phyloP scores from a whole-genome alignment of 208 protist genomes.

The Leishmania aethiopica region DNA sequence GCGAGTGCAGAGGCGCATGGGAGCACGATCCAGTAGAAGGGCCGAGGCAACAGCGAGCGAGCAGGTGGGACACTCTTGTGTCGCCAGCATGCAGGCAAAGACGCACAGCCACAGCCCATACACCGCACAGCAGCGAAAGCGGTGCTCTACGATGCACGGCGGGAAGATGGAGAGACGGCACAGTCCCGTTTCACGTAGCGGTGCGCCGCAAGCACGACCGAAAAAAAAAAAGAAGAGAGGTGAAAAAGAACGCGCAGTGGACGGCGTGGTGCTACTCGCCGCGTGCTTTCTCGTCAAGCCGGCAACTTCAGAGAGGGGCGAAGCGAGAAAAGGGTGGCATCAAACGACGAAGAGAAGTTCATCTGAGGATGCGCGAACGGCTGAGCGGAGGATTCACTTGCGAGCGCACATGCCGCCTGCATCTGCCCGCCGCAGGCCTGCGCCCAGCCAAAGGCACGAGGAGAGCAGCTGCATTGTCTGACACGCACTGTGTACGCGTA shows the following conservation, averaged over 20 bases:
- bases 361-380: no score
- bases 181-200: no score
- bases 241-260: not conserved
- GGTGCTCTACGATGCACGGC: not conserved
- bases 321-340: not conserved
- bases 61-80: not conserved
- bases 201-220: not conserved
- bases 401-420: not conserved
- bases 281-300: not conserved
- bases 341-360: not conserved
- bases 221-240: not conserved
- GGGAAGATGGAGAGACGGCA: not conserved
- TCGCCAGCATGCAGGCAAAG: not conserved
- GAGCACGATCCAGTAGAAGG: not conserved
- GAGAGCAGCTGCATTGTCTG: not conserved
- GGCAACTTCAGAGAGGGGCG: not conserved
- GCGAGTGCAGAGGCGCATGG: conserved; percentile 32
- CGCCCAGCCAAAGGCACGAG: not conserved
- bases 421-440: not conserved
- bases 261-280: no score
- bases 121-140: not conserved
- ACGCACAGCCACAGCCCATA: not conserved
- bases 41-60: not conserved
- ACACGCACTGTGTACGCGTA: not conserved
- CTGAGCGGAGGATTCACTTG: not conserved